Evolutionary conservation across 75 land plant species (phyloP).

Genomic region (Isoetes taiwanensis): DNA sequence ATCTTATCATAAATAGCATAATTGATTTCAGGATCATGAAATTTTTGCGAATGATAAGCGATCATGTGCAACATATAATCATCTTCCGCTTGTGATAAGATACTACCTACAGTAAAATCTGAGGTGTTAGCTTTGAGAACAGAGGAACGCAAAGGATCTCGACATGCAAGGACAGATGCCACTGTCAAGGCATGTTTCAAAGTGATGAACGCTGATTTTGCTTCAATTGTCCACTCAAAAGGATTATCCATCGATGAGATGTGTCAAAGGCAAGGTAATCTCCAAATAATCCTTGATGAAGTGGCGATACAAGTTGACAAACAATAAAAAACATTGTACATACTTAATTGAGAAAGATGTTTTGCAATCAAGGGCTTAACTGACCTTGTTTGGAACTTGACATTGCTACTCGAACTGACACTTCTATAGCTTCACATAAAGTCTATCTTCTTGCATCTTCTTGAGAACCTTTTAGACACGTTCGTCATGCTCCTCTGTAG

Average conservation of each 20-base stretch:
- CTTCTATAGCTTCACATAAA: no score
- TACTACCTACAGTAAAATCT: background rate
- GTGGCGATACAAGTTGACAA: background rate
- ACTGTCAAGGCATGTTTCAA: constrained; percentile 3
- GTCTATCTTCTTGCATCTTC: no score
- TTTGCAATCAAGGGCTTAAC: background rate
- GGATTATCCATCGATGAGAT: background rate
- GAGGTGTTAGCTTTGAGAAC: constrained; percentile 11
- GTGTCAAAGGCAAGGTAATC: background rate
- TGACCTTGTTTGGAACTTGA: background rate
- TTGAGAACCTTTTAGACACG: no score
- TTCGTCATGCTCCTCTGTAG: no score
- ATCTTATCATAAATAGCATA: constrained; percentile 10
- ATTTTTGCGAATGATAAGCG: background rate
- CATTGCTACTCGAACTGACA: no score
- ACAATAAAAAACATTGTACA: background rate
- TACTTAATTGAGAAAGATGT: background rate
- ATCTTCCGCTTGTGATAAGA: constrained; percentile 1
- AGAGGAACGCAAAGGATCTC: background rate
- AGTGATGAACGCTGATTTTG: background rate
- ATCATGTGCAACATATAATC: background rate
- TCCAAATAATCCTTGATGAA: constrained; percentile 2
- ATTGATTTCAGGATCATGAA: background rate
- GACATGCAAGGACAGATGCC: constrained; percentile 7
- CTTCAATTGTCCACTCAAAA: constrained; percentile 1